Evolutionary conservation across 148 eudicot genomes (phyloP), one percentile per base, ranked within the genome.

Genomic region (Cornus suecica): DNA sequence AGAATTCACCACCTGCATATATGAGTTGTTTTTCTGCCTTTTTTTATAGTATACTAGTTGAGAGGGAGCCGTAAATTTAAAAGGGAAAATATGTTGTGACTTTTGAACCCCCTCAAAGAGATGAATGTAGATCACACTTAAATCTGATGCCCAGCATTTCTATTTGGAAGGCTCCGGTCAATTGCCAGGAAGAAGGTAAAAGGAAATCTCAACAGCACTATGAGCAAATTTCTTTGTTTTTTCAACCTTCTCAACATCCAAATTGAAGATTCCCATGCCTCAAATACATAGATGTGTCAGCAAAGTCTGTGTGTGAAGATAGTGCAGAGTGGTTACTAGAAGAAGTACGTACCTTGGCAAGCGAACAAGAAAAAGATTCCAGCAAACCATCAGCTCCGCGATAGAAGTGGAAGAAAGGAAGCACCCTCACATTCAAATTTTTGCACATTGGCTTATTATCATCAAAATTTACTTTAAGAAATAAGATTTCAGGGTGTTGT

Each of bases 371-470:
- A 79, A 93, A 93, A 22, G 84, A 77, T 51, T 93, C 97, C 27
- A 93, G 82, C 81, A 83, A 88, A 68, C 95, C 89, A 45, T 89
- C 95, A 54, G 91, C 89, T 75, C 97, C 97, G 32, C 89, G 97
- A 71, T 90, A 93, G 78, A 93, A 89, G 73, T 93, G 95, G 83
- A 93, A 93, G 77, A 82, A 89, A 23, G 97, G 97, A 75, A 93
- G 97, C 61, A 93, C 97, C 84, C 89, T 93, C 28, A 93, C 97
- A 66, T 93, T 90, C 89, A 93, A 82, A 74, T 74, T 88, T 82
- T 93, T 90, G 89, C 93, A 90, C 97, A 93, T 89, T 28, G 91
- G 80, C 81, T 93, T 93, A 73, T 90, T 93, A 75, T 89, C 97
- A 71, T 93, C 97, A 78, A 89, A 93, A 80, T 93, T 89, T 67